Conservation (phyloP, 352 stramenopile genomes). For the Phytophthora lateralis region DNA sequence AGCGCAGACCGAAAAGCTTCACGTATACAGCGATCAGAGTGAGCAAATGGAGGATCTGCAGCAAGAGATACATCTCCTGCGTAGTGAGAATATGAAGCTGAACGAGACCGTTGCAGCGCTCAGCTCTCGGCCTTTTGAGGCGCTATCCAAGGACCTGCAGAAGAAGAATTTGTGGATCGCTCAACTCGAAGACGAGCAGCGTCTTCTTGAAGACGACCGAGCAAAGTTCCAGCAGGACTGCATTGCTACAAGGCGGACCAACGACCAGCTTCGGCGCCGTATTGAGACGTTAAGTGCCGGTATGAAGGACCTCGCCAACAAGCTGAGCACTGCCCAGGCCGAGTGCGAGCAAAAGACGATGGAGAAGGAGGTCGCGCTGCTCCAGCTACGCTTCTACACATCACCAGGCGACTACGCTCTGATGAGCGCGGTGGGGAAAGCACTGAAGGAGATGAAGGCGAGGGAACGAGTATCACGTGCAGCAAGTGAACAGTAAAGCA, state of each 20-base stretch:
- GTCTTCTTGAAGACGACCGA: slow-evolving; percentile 20
- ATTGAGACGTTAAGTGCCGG: slow-evolving; percentile 29
- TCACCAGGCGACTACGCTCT: slow-evolving; percentile 44
- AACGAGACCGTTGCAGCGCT: slow-evolving; percentile 53
- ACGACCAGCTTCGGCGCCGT: slow-evolving; percentile 22
- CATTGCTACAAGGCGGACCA: slow-evolving; percentile 5
- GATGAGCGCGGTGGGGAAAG: slow-evolving; percentile 54
- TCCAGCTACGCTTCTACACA: slow-evolving; percentile 66
- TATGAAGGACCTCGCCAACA: slow-evolving; percentile 27
- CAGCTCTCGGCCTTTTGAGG: slow-evolving; percentile 58
- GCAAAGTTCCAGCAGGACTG: slow-evolving; percentile 26
- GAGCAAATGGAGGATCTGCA: slow-evolving; percentile 39
- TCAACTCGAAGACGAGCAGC: slow-evolving; percentile 48
- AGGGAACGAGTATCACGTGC: slow-evolving; percentile 4
- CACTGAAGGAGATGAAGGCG: slow-evolving; percentile 53
- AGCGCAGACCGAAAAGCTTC: slow-evolving; percentile 42
- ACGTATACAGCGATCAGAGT: slow-evolving; percentile 41
- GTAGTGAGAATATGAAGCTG: slow-evolving; percentile 60
- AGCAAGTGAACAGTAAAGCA: slow-evolving; percentile 4
- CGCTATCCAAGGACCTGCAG: slow-evolving; percentile 42
- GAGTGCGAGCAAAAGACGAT: slow-evolving; percentile 43
- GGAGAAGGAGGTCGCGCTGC: slow-evolving; percentile 55
- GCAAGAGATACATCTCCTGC: slow-evolving; percentile 55
- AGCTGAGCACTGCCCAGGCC: slow-evolving; percentile 17
- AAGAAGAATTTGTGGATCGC: slow-evolving; percentile 56